Evolutionary conservation across 257 asterid genomes (phyloP), one percentile per base, ranked within the genome.

Genomic region (Solanum megistacrolobum): DNA sequence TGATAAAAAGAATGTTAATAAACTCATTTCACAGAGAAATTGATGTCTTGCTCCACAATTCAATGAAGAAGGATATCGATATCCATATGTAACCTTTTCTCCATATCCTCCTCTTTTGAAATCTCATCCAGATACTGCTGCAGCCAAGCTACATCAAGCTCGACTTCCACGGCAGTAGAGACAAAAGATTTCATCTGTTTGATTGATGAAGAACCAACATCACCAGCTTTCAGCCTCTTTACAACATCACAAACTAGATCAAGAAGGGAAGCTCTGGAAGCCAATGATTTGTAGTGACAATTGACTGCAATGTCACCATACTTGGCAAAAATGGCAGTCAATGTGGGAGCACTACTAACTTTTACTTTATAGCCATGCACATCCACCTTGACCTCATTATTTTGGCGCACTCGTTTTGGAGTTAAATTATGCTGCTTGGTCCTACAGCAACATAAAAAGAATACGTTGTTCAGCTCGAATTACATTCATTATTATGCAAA

Each of bases 281-380:
- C 78, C 25, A 83, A 60, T 9, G 94, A 89, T 46, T 86, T 91
- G 89, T 82, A 91, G 74, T 39, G 62, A 81, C 93, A 92, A 38
- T 76, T 88, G 52, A 87, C 87, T 13, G 92, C 41, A 52, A 92
- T 91, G 46, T 92, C 94, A 32, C 93, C 91, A 13, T 90, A 87
- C 88, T 92, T 91, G 65, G 89, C 68, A 38, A 91, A 88, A 87
- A 92, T 88, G 83, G 90, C 90, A 88, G 52, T 89, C 27, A 92
- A 90, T 66, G 60, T 8, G 4, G 92, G 86, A 86, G 89, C 91
- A 29, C 43, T 58, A 69, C 84, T 60, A 46, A 73, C 9, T 87
- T 89, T 89, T 86, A 92, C 91, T 65, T 83, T 86, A 91, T 92
- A 91, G 88, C 93, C 93, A 36, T 87, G 85, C 58, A 92, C 58